phyloP scores from a whole-genome alignment of 208 protist genomes.

The Tetramitus jugosus region DNA sequence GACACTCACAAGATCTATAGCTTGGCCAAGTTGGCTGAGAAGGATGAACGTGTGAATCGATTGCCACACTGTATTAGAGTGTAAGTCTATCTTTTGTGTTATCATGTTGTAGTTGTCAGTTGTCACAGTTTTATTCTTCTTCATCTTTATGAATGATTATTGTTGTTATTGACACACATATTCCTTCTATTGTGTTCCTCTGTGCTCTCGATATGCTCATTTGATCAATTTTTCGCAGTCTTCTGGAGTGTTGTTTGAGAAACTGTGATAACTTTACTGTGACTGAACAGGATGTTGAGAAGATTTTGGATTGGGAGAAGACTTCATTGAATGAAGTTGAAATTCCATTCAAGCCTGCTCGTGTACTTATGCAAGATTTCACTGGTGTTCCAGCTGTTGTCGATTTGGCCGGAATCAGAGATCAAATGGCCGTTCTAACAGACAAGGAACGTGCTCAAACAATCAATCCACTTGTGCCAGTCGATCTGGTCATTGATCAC shows the following conservation, averaged over 20 bases:
- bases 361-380: constrained; percentile 89
- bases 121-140: too few relatives aligned
- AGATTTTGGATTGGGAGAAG: constrained; percentile 81
- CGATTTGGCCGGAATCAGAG: constrained; percentile 88
- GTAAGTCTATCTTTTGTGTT: too few relatives aligned
- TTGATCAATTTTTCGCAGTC: too few relatives aligned
- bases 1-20: too few relatives aligned
- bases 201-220: too few relatives aligned
- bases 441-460: constrained; percentile 71
- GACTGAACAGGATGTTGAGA: constrained; percentile 71
- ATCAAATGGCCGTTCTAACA: constrained; percentile 75
- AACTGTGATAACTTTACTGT: constrained; percentile 89
- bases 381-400: constrained; percentile 89
- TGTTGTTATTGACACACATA: too few relatives aligned
- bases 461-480: constrained; percentile 89
- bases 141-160: too few relatives aligned
- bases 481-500: constrained; percentile 92
- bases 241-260: constrained; percentile 85
- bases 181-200: too few relatives aligned
- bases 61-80: too few relatives aligned
- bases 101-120: too few relatives aligned
- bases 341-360: constrained; percentile 87
- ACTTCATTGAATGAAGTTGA: constrained; percentile 68
- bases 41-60: too few relatives aligned
- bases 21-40: too few relatives aligned